A percentile compares a stretch with the other conserved stretches of the same genome.
phyloP scores from a whole-genome alignment of 768 basidiomycete genomes.

The Grammothele lineata region DNA sequence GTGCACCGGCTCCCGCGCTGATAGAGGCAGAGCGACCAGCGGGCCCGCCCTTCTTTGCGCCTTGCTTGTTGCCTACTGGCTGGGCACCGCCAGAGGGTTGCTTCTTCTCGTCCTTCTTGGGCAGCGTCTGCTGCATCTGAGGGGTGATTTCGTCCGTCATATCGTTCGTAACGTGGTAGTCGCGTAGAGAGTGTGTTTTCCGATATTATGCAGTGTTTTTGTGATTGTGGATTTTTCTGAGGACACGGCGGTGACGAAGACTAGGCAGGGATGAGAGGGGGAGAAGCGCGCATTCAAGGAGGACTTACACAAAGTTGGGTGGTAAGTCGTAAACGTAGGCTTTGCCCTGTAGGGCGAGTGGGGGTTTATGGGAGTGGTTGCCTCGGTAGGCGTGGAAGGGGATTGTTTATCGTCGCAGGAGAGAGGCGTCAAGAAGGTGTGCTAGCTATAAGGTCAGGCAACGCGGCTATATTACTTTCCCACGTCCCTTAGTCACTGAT shows the following conservation, averaged over 20 bases:
- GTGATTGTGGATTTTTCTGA: constrained; percentile 11
- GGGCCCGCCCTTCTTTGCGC: constrained; percentile 47
- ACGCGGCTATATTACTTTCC: constrained; percentile 12
- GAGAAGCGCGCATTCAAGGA: background rate
- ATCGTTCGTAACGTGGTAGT: constrained; percentile 63
- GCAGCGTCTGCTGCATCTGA: constrained; percentile 40
- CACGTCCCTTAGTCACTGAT: constrained; percentile 18
- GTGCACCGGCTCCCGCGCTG: constrained; percentile 32
- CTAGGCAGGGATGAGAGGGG: constrained; percentile 17
- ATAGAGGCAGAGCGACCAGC: constrained; percentile 15
- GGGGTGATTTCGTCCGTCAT: constrained; percentile 81
- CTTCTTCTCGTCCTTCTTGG: constrained; percentile 77
- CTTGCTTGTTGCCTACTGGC: constrained; percentile 42
- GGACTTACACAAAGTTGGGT: constrained; percentile 33
- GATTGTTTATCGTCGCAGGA: constrained; percentile 42
- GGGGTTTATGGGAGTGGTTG: constrained; percentile 54
- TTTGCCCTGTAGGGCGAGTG: constrained; percentile 93
- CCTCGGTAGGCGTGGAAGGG: constrained; percentile 50
- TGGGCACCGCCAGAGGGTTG: constrained; percentile 28
- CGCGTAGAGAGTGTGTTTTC: constrained; percentile 36
- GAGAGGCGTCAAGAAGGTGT: constrained; percentile 24
- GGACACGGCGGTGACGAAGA: constrained; percentile 18
- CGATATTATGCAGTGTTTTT: constrained; percentile 43
- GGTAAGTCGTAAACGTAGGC: constrained; percentile 41
- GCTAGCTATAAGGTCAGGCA: constrained; percentile 18